Evolutionary conservation across 1,284 basidiomycete species (phyloP).

Genomic region (Fomitopsis palustris): DNA sequence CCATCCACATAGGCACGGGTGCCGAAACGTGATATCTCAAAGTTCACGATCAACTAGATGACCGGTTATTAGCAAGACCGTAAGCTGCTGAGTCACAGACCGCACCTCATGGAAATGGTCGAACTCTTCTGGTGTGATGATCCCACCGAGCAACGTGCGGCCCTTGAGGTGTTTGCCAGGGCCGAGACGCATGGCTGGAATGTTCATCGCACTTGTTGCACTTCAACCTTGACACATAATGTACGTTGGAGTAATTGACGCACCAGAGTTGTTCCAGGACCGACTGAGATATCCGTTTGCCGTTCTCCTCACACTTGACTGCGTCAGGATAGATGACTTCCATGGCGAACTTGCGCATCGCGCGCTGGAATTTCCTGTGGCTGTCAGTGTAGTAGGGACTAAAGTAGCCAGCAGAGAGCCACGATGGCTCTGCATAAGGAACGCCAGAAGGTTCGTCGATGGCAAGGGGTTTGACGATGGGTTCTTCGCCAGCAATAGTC

Average conservation of each 20-base stretch:
- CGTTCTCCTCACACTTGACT: constrained; percentile 70
- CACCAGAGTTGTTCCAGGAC: constrained; percentile 75
- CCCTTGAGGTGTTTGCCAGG: constrained; percentile 89
- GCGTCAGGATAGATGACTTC: constrained; percentile 67
- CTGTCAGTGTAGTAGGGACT: constrained; percentile 84
- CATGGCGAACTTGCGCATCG: constrained; percentile 60
- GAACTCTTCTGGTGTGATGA: constrained; percentile 87
- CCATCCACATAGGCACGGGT: constrained; percentile 87
- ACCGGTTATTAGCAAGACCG: background rate
- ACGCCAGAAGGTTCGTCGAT: constrained; percentile 73
- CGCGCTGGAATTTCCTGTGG: constrained; percentile 65
- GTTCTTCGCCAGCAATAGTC: constrained; percentile 64
- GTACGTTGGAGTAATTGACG: constrained; percentile 16
- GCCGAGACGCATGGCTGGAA: constrained; percentile 93
- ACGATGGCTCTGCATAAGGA: constrained; percentile 89
- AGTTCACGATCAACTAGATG: constrained; percentile 73
- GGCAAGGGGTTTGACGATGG: constrained; percentile 52
- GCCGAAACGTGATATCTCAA: constrained; percentile 81
- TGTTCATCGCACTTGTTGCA: constrained; percentile 57
- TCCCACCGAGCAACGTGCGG: constrained; percentile 76
- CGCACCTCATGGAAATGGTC: constrained; percentile 76
- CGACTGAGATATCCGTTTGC: constrained; percentile 71
- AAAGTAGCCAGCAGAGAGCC: constrained; percentile 79
- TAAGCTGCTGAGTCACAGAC: background rate
- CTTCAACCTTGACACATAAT: background rate